Evolutionary conservation across 768 basidiomycete genomes (phyloP).

Genomic region (Mycena kentingensis): DNA sequence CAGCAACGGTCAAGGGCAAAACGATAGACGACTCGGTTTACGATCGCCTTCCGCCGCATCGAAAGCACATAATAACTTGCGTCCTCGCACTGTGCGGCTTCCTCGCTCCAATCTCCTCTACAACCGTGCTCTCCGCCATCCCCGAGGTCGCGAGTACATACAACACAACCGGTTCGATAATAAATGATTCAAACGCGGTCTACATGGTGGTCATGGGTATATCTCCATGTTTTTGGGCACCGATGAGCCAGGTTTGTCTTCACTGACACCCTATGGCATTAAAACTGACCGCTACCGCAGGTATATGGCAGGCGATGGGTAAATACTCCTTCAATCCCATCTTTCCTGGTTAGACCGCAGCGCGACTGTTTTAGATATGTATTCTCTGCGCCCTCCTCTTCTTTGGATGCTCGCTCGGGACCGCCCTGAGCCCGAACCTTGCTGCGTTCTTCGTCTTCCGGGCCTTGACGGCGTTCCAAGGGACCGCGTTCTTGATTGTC

Average conservation of each 20-base stretch:
- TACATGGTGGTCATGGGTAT: conserved; percentile 22
- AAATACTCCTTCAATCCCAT: conserved; percentile 1
- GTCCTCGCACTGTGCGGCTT: conserved; percentile 19
- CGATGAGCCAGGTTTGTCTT: conserved; percentile 16
- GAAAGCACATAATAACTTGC: conserved; percentile 18
- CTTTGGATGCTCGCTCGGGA: conserved; percentile 21
- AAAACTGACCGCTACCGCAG: neutral
- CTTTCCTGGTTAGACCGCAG: no score
- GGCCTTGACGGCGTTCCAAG: conserved; percentile 23
- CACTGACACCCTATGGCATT: neutral
- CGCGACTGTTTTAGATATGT: conserved; percentile 17
- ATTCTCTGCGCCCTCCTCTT: conserved; percentile 17
- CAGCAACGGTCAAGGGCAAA: neutral
- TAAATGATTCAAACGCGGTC: conserved; percentile 18
- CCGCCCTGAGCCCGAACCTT: conserved; percentile 22
- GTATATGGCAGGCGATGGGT: conserved; percentile 25
- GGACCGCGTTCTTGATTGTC: conserved; percentile 20
- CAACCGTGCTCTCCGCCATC: conserved; percentile 18
- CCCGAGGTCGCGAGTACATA: conserved; percentile 22
- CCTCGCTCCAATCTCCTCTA: conserved; percentile 20
- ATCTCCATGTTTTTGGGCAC: conserved; percentile 22
- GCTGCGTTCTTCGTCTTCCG: conserved; percentile 21
- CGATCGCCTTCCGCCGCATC: conserved; percentile 14
- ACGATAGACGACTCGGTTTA: conserved; percentile 18
- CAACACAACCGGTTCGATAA: conserved; percentile 18